Conservation (phyloP, 768 basidiomycete species). For the Chalciporus chontae region DNA sequence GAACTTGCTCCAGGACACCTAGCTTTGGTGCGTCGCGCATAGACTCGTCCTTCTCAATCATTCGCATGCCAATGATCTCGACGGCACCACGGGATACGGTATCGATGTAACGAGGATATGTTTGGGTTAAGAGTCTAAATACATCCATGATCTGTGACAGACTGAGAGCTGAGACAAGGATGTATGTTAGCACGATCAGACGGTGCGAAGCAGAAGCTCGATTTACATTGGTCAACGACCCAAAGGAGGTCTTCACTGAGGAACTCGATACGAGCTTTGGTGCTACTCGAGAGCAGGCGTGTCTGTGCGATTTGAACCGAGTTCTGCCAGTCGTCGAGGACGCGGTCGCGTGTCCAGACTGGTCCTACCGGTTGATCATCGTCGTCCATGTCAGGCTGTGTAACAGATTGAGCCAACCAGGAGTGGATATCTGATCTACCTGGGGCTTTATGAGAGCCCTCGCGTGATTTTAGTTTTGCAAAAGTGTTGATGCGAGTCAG, state of each 20-base stretch:
- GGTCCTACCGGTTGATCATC: slow-evolving; percentile 14
- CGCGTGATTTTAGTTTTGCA: slow-evolving; percentile 49
- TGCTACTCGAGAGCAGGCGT: slow-evolving; percentile 48
- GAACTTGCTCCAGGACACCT: slow-evolving; percentile 64
- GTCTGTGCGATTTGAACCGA: slow-evolving; percentile 53
- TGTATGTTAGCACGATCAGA: not conserved
- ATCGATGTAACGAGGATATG: slow-evolving; percentile 79
- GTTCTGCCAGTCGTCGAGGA: slow-evolving; percentile 52
- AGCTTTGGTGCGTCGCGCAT: slow-evolving; percentile 40
- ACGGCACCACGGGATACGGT: slow-evolving; percentile 66
- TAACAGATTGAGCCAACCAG: slow-evolving; percentile 55
- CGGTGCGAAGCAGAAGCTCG: not conserved
- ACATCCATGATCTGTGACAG: slow-evolving; percentile 64
- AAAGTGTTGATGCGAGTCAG: slow-evolving; percentile 37
- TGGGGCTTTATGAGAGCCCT: slow-evolving; percentile 30
- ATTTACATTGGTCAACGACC: slow-evolving; percentile 56
- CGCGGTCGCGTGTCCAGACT: slow-evolving; percentile 52
- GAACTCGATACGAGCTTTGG: slow-evolving; percentile 54
- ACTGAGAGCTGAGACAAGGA: slow-evolving; percentile 45
- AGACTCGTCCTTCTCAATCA: slow-evolving; percentile 63
- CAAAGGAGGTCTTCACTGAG: slow-evolving; percentile 58
- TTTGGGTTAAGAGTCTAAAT: slow-evolving; percentile 68
- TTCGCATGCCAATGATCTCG: slow-evolving; percentile 58
- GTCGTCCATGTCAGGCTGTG: slow-evolving; percentile 30
- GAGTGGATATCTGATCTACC: slow-evolving; percentile 55